phyloP scores from a whole-genome alignment of 176 grass and related monocot species.

The Juncus effusus region DNA sequence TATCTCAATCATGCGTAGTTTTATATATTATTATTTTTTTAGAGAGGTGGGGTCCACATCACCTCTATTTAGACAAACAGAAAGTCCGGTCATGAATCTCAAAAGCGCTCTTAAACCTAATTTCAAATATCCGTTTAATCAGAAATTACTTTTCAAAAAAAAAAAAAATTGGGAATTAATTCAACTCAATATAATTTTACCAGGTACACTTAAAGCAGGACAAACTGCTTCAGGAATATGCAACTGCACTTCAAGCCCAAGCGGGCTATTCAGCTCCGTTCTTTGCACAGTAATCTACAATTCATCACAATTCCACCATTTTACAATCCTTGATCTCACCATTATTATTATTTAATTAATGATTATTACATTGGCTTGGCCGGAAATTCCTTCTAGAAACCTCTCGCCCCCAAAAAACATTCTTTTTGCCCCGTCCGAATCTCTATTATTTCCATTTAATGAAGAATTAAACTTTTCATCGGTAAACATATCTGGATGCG shows the following conservation, averaged over 20 bases:
- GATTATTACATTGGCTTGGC: slow-evolving; percentile 83
- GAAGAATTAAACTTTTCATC: slow-evolving; percentile 75
- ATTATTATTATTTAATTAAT: no score
- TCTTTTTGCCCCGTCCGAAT: slow-evolving; percentile 84
- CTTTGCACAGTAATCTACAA: slow-evolving; percentile 86
- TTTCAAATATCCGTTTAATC: no score
- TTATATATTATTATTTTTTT: no score
- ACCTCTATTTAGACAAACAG: slow-evolving; percentile 89
- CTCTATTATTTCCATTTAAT: slow-evolving; percentile 52
- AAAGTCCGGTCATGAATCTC: slow-evolving; percentile 91
- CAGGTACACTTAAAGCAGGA: slow-evolving; percentile 98
- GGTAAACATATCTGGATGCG: slow-evolving; percentile 98
- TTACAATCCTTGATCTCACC: no score
- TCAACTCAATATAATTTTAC: slow-evolving; percentile 38
- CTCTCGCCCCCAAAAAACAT: slow-evolving; percentile 97
- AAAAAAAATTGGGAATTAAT: neutral
- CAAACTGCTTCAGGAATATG: slow-evolving; percentile 97
- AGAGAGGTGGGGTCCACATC: slow-evolving; percentile 83
- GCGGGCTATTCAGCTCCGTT: slow-evolving; percentile 81
- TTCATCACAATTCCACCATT: slow-evolving; percentile 29
- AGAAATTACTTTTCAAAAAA: no score
- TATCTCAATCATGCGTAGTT: no score
- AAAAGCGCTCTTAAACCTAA: slow-evolving; percentile 90
- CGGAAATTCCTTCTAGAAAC: slow-evolving; percentile 98
- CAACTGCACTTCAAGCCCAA: slow-evolving; percentile 92